Percentiles rank a stretch among this genome's conserved stretches.
These are phyloP conservation scores for Kalmusia sp. DNA, from an alignment of 2,329 filamentous ascomycete species.

Conservation along the genomic window DNA sequence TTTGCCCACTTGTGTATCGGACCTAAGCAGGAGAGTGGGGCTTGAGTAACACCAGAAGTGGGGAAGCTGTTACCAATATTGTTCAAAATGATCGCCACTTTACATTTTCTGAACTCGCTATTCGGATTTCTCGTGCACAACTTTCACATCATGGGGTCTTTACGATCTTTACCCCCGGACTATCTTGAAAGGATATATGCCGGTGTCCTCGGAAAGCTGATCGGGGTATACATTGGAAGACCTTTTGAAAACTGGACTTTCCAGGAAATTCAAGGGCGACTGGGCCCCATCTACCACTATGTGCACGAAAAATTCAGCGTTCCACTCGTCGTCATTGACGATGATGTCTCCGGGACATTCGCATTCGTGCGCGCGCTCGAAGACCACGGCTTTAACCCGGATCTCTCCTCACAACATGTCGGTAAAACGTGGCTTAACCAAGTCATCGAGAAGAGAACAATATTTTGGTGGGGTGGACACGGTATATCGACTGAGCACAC, in stretches of 20 bases:
- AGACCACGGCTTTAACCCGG: constrained; percentile 6
- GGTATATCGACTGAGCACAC: constrained; percentile 51
- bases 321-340: constrained; percentile 16
- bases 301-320: constrained; percentile 7
- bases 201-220: constrained; percentile 50
- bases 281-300: constrained; percentile 33
- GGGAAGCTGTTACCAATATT: neutral
- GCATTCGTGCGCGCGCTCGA: constrained; percentile 44
- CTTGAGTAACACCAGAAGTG: neutral
- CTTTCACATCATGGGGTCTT: too few species aligned
- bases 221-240: constrained; percentile 49
- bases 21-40: neutral
- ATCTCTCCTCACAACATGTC: constrained; percentile 3
- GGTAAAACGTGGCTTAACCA: constrained; percentile 37
- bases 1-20: neutral
- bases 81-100: neutral
- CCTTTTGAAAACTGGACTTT: constrained; percentile 50
- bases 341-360: constrained; percentile 36
- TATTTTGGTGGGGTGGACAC: constrained; percentile 51
- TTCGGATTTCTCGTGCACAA: too few species aligned
- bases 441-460: constrained; percentile 36
- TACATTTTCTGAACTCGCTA: too few species aligned
- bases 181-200: constrained; percentile 48
- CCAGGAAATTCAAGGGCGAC: constrained; percentile 35
- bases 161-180: constrained; percentile 20